Evolutionary conservation across 306 rosid species (phyloP).

Genomic region (Lathyrus tuberosus): DNA sequence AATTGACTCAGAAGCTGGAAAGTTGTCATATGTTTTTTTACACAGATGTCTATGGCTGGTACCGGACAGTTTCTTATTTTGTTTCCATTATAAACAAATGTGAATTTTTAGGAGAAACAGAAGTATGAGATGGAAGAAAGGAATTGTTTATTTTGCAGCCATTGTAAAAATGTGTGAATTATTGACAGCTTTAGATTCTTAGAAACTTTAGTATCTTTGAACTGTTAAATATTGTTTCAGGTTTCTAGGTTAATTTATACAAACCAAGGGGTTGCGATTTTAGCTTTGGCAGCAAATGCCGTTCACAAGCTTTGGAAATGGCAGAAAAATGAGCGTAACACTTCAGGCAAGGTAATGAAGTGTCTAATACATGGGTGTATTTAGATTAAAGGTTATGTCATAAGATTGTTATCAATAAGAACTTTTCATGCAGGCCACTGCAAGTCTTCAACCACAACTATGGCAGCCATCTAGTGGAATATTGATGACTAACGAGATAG

Average conservation of each 20-base stretch:
- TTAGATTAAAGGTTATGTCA: slow-evolving; percentile 35
- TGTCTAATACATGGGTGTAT: slow-evolving; percentile 27
- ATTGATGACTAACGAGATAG: slow-evolving; percentile 92
- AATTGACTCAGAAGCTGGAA: slow-evolving; percentile 4
- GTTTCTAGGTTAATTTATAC: slow-evolving; percentile 95
- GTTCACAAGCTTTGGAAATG: slow-evolving; percentile 99
- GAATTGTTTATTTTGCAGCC: neutral
- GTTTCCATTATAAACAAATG: neutral
- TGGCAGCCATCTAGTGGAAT: slow-evolving; percentile 99
- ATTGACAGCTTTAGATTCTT: slow-evolving; percentile 1
- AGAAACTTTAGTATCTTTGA: slow-evolving; percentile 4
- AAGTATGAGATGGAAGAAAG: neutral
- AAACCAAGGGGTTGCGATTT: slow-evolving; percentile 84
- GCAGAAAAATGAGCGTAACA: slow-evolving; percentile 85
- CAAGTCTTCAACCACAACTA: slow-evolving; percentile 72
- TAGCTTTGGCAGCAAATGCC: slow-evolving; percentile 97
- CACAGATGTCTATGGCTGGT: neutral
- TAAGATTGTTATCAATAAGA: slow-evolving; percentile 43
- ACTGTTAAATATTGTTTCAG: slow-evolving; percentile 52
- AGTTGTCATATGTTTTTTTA: neutral
- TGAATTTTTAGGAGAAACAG: neutral
- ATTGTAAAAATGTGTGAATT: neutral
- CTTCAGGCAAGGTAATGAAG: slow-evolving; percentile 60
- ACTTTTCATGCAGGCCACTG: slow-evolving; percentile 67
- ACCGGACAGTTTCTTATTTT: neutral